Conservation (phyloP, 1,284 basidiomycete genomes). For the Irpex sp. region DNA sequence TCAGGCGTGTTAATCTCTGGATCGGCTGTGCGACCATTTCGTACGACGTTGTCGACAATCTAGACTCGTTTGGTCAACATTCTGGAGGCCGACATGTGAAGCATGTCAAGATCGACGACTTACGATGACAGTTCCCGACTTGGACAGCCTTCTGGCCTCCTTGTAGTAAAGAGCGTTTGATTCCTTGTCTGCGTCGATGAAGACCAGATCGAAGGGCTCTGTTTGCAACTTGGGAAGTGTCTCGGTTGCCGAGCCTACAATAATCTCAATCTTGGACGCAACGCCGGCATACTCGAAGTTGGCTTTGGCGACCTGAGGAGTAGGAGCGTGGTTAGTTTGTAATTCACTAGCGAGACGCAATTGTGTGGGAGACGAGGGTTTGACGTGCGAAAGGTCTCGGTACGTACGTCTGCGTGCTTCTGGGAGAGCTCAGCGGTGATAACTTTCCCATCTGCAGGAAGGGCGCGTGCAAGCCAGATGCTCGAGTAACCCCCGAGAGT, state of each 20-base stretch:
- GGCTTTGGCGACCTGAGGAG: constrained; percentile 42
- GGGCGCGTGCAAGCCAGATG: constrained; percentile 52
- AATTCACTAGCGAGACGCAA: no score
- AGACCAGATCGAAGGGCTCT: constrained; percentile 47
- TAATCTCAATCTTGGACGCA: constrained; percentile 38
- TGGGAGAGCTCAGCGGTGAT: constrained; percentile 45
- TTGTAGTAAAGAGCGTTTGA: constrained; percentile 44
- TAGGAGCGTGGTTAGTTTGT: neutral
- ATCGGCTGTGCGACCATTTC: constrained; percentile 42
- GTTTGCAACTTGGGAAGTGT: constrained; percentile 35
- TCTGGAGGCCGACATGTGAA: no score
- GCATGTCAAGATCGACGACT: constrained; percentile 15
- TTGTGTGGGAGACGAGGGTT: no score
- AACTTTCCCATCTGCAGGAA: constrained; percentile 49
- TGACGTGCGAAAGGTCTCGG: neutral
- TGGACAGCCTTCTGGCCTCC: constrained; percentile 50
- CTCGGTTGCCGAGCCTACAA: constrained; percentile 46
- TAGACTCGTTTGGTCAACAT: constrained; percentile 15
- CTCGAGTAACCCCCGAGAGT: constrained; percentile 62
- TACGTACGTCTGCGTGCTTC: constrained; percentile 41
- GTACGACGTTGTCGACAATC: constrained; percentile 62
- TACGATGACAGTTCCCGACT: constrained; percentile 50
- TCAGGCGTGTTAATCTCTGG: constrained; percentile 29
- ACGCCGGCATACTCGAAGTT: constrained; percentile 47
- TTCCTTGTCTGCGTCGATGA: constrained; percentile 60